A percentile compares a stretch with the other conserved stretches of the same genome.
These are phyloP conservation scores for Aspergillus neotritici DNA, from an alignment of 2,329 filamentous ascomycete species.

Conservation along the genomic window DNA sequence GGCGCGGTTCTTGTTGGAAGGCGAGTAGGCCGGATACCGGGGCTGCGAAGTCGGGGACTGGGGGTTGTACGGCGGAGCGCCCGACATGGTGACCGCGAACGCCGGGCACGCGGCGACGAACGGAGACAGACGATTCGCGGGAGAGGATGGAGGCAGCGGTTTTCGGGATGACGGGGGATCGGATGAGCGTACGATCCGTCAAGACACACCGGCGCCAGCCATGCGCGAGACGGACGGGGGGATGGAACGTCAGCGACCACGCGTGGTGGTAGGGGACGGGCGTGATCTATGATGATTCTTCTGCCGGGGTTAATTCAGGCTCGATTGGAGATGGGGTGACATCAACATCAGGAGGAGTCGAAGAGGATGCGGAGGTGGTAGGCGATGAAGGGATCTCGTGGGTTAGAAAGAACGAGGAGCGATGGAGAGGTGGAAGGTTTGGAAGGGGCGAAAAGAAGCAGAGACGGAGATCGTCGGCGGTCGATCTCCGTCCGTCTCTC, in stretches of 20 bases:
- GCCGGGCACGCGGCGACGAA: constrained; percentile 24
- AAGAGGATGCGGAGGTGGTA: too few relatives aligned
- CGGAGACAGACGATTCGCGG: background rate
- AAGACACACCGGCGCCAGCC: constrained; percentile 9
- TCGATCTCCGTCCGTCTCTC: constrained; percentile 12
- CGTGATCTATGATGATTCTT: too few relatives aligned
- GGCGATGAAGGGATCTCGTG: too few relatives aligned
- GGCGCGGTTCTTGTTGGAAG: constrained; percentile 37
- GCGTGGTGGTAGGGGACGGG: constrained; percentile 4
- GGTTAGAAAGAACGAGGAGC: too few relatives aligned
- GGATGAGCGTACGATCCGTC: constrained; percentile 10
- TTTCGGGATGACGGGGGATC: background rate
- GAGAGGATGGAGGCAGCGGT: background rate
- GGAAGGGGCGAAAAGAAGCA: too few relatives aligned
- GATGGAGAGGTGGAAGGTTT: too few relatives aligned
- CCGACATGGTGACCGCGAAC: constrained; percentile 38
- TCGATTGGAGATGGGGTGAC: too few relatives aligned
- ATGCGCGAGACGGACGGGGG: constrained; percentile 13
- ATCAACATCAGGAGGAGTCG: too few relatives aligned
- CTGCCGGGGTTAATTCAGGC: too few relatives aligned
- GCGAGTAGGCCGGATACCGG: constrained; percentile 39
- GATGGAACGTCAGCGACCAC: constrained; percentile 12
- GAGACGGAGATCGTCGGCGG: constrained; percentile 7
- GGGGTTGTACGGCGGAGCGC: constrained; percentile 41
- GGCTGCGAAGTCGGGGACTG: constrained; percentile 43